A percentile compares a stretch with the other conserved stretches of the same genome.
These are phyloP conservation scores for Neophaeococcomyces aloes DNA, from an alignment of 2,329 filamentous ascomycete species.

Conservation along the genomic window DNA sequence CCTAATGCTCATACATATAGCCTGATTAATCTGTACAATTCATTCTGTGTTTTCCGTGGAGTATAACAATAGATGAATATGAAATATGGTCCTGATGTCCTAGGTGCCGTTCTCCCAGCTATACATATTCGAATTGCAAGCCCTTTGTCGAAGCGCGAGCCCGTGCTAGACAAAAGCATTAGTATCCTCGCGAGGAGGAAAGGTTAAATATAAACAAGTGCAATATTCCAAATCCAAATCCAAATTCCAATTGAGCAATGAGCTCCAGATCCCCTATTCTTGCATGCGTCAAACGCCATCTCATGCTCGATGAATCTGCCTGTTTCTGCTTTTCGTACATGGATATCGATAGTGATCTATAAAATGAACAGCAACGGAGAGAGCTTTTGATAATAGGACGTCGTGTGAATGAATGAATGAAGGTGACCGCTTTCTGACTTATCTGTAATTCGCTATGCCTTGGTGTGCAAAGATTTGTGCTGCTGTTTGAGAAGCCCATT, in stretches of 20 bases:
- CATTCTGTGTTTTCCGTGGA: neutral
- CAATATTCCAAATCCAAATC: neutral
- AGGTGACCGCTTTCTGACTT: constrained; percentile 8
- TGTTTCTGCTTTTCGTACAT: constrained; percentile 7
- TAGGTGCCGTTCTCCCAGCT: neutral
- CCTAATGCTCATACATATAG: neutral
- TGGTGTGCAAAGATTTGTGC: constrained; percentile 70
- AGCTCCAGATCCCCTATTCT: neutral
- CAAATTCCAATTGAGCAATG: neutral
- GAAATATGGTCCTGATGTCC: neutral
- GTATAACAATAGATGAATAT: constrained; percentile 2
- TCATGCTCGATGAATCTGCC: neutral
- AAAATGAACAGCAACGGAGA: neutral
- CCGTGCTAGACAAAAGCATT: neutral
- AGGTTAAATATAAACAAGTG: neutral
- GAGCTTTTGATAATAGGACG: constrained; percentile 1
- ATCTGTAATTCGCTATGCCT: constrained; percentile 27
- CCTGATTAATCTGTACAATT: constrained; percentile 3
- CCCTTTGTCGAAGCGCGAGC: neutral
- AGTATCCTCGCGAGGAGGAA: neutral
- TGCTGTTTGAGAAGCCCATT: constrained; percentile 77
- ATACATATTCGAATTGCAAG: neutral
- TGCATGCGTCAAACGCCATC: neutral
- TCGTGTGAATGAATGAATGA: neutral
- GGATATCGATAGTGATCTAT: constrained; percentile 8